These are phyloP conservation scores for cucumber (Cucumis sativus) DNA, from an alignment of 306 rosid genomes.

Conservation along the genomic window DNA sequence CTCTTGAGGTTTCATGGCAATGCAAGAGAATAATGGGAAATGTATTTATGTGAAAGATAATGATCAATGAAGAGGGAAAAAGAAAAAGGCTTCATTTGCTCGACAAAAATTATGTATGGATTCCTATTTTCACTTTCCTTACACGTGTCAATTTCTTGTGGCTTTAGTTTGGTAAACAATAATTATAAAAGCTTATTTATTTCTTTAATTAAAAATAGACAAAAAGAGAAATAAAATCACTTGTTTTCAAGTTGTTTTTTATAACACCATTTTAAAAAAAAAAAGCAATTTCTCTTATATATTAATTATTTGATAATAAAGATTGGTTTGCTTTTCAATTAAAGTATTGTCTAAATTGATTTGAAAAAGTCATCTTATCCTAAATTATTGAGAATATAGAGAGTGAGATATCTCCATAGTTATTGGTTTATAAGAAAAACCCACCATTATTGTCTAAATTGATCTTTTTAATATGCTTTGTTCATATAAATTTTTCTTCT, in stretches of 20 bases:
- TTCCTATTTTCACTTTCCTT: not conserved
- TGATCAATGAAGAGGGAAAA: not conserved
- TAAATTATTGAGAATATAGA: not conserved
- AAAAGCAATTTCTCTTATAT: not conserved
- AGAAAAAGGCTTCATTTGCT: not conserved
- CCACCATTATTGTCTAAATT: too few species aligned
- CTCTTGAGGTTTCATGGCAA: slow-evolving; percentile 20
- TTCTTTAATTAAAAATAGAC: not conserved
- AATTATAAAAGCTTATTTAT: not conserved
- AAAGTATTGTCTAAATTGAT: not conserved
- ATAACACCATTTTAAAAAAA: not conserved
- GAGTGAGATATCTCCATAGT: not conserved
- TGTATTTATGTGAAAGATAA: not conserved
- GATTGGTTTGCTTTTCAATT: not conserved
- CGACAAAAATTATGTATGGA: slow-evolving; percentile 6
- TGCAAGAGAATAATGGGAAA: slow-evolving; percentile 1
- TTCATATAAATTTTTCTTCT: too few species aligned
- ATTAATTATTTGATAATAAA: not conserved
- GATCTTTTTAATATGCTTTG: too few species aligned
- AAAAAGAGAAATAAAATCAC: not conserved
- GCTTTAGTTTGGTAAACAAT: slow-evolving; percentile 29
- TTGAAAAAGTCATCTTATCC: not conserved
- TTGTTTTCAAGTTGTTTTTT: not conserved
- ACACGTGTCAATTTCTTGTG: slow-evolving; percentile 21
- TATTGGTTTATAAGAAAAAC: too few species aligned